phyloP scores from a whole-genome alignment of 2,329 filamentous ascomycete genomes.

The Aspergillus proliferans region DNA sequence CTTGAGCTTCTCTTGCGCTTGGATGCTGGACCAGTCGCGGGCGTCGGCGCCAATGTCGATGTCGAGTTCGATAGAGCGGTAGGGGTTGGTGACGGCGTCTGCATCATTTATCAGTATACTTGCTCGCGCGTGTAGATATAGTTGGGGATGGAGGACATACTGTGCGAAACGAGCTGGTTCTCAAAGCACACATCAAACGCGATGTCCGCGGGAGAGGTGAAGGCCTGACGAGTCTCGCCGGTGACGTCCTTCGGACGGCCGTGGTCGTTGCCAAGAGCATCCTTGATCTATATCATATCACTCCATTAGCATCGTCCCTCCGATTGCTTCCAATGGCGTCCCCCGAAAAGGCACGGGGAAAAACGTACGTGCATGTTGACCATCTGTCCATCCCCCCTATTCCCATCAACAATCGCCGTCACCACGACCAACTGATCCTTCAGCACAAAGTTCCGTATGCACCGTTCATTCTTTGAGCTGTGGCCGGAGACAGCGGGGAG shows the following conservation, averaged over 20 bases:
- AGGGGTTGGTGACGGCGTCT: conserved; percentile 44
- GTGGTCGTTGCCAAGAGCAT: conserved; percentile 94
- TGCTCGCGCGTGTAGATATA: background rate
- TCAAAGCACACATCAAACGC: conserved; percentile 97
- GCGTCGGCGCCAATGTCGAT: conserved; percentile 95
- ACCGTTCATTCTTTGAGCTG: conserved; percentile 65
- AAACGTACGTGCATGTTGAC: conserved; percentile 81
- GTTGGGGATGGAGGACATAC: conserved; percentile 45
- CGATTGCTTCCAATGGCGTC: background rate
- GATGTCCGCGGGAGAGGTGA: conserved; percentile 85
- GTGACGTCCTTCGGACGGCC: conserved; percentile 83
- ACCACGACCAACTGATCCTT: conserved; percentile 93
- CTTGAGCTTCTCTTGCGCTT: conserved; percentile 95
- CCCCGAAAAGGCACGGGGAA: background rate
- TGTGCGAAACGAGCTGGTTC: conserved; percentile 62
- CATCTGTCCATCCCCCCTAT: conserved; percentile 81
- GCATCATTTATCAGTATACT: conserved; percentile 1
- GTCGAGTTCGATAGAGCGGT: conserved; percentile 78
- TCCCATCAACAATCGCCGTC: conserved; percentile 79
- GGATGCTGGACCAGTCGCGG: conserved; percentile 95
- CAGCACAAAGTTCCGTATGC: conserved; percentile 91
- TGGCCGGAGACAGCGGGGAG: conserved; percentile 63
- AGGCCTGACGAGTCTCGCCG: conserved; percentile 87
- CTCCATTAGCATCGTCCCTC: background rate
- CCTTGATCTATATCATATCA: conserved; percentile 64